Base-by-base conservation (phyloP, 768 basidiomycete genomes). In the Russula lepida region DNA sequence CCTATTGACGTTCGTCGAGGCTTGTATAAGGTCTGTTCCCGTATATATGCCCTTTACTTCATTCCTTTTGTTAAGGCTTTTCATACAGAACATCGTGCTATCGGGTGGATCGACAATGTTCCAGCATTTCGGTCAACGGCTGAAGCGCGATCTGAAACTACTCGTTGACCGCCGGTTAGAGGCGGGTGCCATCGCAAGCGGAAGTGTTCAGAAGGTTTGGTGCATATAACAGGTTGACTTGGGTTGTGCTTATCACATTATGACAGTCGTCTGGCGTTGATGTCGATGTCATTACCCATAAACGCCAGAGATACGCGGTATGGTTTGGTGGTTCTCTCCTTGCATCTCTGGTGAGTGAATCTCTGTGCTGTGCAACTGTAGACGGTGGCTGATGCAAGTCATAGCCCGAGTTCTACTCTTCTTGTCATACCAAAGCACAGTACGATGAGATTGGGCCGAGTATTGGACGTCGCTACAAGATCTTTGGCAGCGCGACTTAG, bases 31-130 rank as follows among this genome's bases (percentile, higher is more conserved):
- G 92, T 86, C 56, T 55, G 12, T 39, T n/a, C 12, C 2, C n/a
- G 19, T 28, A 15, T 25, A 21, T 19, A 39, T 37, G 13, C 35
- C 50, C 30, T 37, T 28, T 19, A n/a, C 13, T 23, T 27, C 19
- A 27, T 39, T n/a, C 23, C n/a, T 9, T 33, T 19, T 6, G 48
- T 44, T 6, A 15, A 54, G 1, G 15, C 27, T 49, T 48, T 49
- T 60, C 28, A 3, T 33, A 15, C 60, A 94, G 92, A 99, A 98
- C 74, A 98, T 98, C 58, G 97, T 99, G 7, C 76, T 98, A 1
- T 94, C 91, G 0, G 97, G 97, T 59, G 97, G 97, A 23, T 95
- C 93, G 11, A 98, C 97, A 52, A 98, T 98, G 95, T 98, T 98
- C 80, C 92, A 95, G 68, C 88, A 98, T 77, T 98, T 99, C 70